Evolutionary conservation across 306 rosid genomes (phyloP).

Genomic region (Lathyrus oleraceus): DNA sequence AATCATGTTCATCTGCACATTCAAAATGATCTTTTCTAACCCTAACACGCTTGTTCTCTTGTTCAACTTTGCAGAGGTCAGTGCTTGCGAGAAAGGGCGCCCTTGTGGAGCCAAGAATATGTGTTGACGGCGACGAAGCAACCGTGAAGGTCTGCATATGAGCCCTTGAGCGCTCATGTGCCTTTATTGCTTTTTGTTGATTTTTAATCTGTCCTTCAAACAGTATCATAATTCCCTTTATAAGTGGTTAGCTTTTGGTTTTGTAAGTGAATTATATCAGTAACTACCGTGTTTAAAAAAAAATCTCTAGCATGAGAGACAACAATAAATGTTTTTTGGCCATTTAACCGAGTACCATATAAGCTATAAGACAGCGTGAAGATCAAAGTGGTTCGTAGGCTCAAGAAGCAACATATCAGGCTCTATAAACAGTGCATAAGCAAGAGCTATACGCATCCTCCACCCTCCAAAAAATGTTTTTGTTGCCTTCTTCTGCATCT

Average conservation of each 20-base stretch:
- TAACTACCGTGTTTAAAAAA: slow-evolving; percentile 95
- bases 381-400: slow-evolving; percentile 99
- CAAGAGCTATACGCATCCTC: slow-evolving; percentile 99
- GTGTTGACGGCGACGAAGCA: too few relatives aligned
- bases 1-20: too few relatives aligned
- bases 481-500: slow-evolving; percentile 87
- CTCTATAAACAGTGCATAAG: slow-evolving; percentile 92
- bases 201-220: slow-evolving; percentile 93
- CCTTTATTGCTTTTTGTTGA: slow-evolving; percentile 86
- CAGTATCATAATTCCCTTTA: slow-evolving; percentile 85
- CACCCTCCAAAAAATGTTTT: slow-evolving; percentile 98
- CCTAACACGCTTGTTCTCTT: too few relatives aligned
- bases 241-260: slow-evolving; percentile 70
- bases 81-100: too few relatives aligned
- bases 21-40: too few relatives aligned
- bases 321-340: slow-evolving; percentile 93
- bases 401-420: slow-evolving; percentile 94
- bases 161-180: slow-evolving; percentile 82
- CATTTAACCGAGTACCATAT: slow-evolving; percentile 86
- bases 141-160: too few relatives aligned
- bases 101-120: too few relatives aligned
- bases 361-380: slow-evolving; percentile 98
- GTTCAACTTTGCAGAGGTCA: too few relatives aligned
- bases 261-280: slow-evolving; percentile 89
- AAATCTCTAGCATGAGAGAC: slow-evolving; percentile 99